Conservation (phyloP, 2,329 filamentous ascomycete species). For the Pseudogymnoascus pannorum region DNA sequence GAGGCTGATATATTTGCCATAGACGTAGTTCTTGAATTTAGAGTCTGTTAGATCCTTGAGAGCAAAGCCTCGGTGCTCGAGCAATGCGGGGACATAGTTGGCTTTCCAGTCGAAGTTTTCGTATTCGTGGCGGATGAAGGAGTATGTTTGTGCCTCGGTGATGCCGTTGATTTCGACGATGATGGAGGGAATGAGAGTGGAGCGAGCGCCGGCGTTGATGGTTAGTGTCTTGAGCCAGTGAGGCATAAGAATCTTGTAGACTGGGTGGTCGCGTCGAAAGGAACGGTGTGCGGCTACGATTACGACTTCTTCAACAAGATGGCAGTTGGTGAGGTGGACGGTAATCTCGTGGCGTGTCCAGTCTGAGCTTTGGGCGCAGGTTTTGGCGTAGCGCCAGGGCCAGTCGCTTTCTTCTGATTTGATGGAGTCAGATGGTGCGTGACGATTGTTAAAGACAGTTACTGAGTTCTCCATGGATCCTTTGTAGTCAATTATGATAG, state of each 20-base stretch:
- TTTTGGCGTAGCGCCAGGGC: conserved; percentile 47
- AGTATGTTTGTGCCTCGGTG: conserved; percentile 30
- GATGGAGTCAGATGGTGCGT: conserved; percentile 27
- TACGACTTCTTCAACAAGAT: conserved; percentile 41
- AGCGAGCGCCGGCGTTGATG: conserved; percentile 40
- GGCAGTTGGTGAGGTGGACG: conserved; percentile 39
- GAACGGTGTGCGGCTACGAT: conserved; percentile 40
- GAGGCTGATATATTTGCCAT: conserved; percentile 38
- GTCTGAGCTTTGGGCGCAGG: conserved; percentile 40
- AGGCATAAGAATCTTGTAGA: conserved; percentile 38
- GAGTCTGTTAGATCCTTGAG: conserved; percentile 27
- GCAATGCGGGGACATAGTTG: conserved; percentile 40
- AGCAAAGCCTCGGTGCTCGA: conserved; percentile 37
- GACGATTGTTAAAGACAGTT: conserved; percentile 41
- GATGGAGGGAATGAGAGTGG: conserved; percentile 37
- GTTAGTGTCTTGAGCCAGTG: conserved; percentile 45
- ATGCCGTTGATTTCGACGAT: conserved; percentile 38
- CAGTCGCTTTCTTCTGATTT: conserved; percentile 37
- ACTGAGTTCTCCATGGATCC: conserved; percentile 37
- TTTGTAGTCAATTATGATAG: conserved; percentile 42
- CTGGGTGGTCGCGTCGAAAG: conserved; percentile 35
- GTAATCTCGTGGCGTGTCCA: conserved; percentile 42
- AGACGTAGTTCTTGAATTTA: conserved; percentile 42
- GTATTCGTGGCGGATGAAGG: conserved; percentile 35
- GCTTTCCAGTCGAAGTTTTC: conserved; percentile 38